Evolutionary conservation across 371 early-diverging fungal species (phyloP), one percentile per base, ranked within the genome.

Genomic region (Parasitella parasitica): DNA sequence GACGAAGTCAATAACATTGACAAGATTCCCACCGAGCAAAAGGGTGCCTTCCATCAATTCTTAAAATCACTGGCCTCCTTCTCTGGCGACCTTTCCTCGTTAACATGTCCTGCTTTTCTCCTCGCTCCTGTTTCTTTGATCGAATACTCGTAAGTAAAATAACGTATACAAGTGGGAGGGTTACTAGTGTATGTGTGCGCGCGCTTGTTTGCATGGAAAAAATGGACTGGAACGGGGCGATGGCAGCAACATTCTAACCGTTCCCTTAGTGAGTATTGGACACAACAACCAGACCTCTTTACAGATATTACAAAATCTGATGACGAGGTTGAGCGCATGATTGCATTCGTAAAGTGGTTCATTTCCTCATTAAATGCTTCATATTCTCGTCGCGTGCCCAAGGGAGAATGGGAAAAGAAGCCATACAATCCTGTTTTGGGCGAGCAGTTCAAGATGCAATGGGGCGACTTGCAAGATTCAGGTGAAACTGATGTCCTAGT

Each of bases 361-460:
- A 83, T 91, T 41, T 91, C 91, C 11, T 88, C 89, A 27, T 78
- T 91, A 22, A 89, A 89, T 65, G 91, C 91, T 8, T 89, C 91
- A 2, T 87, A 82, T 60, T 63, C 73, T 13, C 72, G 75, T 37
- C 72, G 80, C 54, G 80, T 80, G 0, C 80, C 80, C 51, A 77
- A 76, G 46, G 80, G 80, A 8, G 75, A 80, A 60, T 80, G 80
- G 80, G 93, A 92, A 62, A 92, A 91, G 80, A 92, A 92, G 69
- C 93, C 93, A 9, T 92, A 86, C 57, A 92, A 92, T 55, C 93
- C 93, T 20, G 87, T 92, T 12, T 77, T 92, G 20, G 93, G 93
- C 41, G 93, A 92, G 61, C 91, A 91, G 66, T 91, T 80, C 67
- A 72, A 86, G 61, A 87, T 86, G 56, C 59, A 68, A n/a, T 91